Conservation (phyloP, 208 protist genomes). For the Acanthamoeba triangularis region DNA sequence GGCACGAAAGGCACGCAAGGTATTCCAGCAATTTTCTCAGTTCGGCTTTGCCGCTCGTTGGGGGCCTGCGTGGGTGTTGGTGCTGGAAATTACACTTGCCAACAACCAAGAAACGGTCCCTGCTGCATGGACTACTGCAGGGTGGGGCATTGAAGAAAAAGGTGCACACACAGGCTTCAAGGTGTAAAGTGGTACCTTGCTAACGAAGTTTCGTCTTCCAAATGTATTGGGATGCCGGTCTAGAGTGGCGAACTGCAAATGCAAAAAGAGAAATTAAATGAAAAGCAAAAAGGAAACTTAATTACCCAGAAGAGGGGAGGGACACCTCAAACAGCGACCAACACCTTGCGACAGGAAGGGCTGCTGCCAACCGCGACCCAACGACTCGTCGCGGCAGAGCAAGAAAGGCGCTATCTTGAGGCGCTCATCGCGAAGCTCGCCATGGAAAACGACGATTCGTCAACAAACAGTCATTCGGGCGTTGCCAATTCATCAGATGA, state of each 20-base stretch:
- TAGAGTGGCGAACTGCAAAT: not conserved
- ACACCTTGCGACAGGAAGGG: not conserved
- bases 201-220: too few species aligned
- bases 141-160: too few species aligned
- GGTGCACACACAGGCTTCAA: too few species aligned
- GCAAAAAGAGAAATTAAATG: not conserved
- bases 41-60: not conserved
- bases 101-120: not conserved
- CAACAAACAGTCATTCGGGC: not conserved
- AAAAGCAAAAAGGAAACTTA: not conserved
- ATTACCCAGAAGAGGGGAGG: not conserved
- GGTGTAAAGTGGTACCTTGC: too few species aligned
- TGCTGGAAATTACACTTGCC: too few species aligned
- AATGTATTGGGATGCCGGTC: too few species aligned
- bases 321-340: not conserved
- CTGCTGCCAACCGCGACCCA: not conserved
- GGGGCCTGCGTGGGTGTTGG: too few species aligned
- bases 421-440: not conserved
- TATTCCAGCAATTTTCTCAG: not conserved
- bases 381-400: not conserved
- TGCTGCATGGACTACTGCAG: too few species aligned
- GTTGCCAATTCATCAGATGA: not conserved
- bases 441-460: not conserved
- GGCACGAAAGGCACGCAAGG: not conserved
- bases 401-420: not conserved